These are phyloP conservation scores for Phlyctochytrium arcticum DNA, from an alignment of 192 early-diverging fungal species.

Conservation along the genomic window DNA sequence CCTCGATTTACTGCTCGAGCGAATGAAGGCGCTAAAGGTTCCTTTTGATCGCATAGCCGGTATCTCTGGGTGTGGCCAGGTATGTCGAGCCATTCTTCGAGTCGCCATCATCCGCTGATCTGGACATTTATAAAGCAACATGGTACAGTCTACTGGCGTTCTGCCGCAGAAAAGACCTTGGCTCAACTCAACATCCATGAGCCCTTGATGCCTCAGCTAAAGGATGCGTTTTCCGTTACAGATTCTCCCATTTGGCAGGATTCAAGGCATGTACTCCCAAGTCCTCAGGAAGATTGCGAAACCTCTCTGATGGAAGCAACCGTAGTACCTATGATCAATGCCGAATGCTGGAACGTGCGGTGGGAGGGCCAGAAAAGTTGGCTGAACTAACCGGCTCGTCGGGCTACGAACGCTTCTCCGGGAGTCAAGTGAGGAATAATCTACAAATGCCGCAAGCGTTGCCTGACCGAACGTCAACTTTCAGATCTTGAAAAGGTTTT, in stretches of 20 bases:
- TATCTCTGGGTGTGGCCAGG: constrained; percentile 66
- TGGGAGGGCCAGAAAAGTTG: constrained; percentile 58
- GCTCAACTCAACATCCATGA: constrained; percentile 25
- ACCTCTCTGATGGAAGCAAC: neutral
- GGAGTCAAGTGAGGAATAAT: constrained; percentile 54
- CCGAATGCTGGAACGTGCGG: constrained; percentile 50
- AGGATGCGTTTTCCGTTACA: constrained; percentile 47
- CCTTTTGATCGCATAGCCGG: constrained; percentile 38
- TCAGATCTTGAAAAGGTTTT: constrained; percentile 21
- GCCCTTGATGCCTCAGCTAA: constrained; percentile 50
- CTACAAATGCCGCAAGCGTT: too few relatives aligned
- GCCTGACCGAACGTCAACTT: too few relatives aligned
- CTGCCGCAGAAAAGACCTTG: constrained; percentile 41
- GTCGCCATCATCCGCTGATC: neutral
- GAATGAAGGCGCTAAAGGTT: constrained; percentile 35
- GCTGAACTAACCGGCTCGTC: constrained; percentile 69
- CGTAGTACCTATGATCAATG: constrained; percentile 60
- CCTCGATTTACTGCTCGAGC: constrained; percentile 55
- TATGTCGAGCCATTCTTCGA: neutral
- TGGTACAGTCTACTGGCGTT: constrained; percentile 76
- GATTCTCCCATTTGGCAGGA: constrained; percentile 84
- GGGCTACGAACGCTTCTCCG: constrained; percentile 77
- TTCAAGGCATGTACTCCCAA: constrained; percentile 31
- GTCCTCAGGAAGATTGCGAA: neutral
- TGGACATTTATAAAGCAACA: constrained; percentile 59